Evolutionary conservation across 331 rosid genomes (phyloP).

Genomic region (Rosa hybrid): DNA sequence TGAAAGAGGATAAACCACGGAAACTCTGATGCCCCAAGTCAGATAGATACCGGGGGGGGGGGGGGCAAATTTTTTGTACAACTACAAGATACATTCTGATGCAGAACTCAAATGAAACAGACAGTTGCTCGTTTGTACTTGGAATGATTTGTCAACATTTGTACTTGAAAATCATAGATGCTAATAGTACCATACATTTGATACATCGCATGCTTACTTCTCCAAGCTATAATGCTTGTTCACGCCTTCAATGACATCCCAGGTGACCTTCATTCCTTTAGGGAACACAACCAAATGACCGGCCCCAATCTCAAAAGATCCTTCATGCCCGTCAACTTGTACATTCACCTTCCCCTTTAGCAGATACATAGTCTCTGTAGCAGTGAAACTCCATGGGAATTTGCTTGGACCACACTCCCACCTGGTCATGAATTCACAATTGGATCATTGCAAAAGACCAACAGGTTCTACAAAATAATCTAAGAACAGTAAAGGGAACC

Average conservation of each 20-base stretch:
- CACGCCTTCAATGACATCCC: slow-evolving; percentile 61
- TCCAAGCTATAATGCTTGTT: slow-evolving; percentile 57
- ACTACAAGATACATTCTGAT: neutral
- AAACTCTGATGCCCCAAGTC: neutral
- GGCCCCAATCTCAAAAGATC: slow-evolving; percentile 51
- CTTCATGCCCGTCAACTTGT: slow-evolving; percentile 43
- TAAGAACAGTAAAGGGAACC: neutral
- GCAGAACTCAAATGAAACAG: slow-evolving; percentile 5
- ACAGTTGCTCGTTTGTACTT: neutral
- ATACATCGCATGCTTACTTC: slow-evolving; percentile 2
- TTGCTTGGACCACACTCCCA: slow-evolving; percentile 57
- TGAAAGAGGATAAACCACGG: neutral
- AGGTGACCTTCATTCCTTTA: slow-evolving; percentile 66
- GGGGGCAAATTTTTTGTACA: neutral
- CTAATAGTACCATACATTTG: neutral
- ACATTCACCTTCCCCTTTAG: slow-evolving; percentile 64
- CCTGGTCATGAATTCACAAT: slow-evolving; percentile 27
- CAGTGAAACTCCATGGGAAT: slow-evolving; percentile 57
- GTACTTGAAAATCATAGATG: neutral
- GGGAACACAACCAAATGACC: slow-evolving; percentile 67
- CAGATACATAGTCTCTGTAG: slow-evolving; percentile 60
- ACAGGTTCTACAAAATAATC: neutral
- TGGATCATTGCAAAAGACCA: neutral
- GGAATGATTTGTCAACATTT: neutral
- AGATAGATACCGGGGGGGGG: neutral